phyloP scores from a whole-genome alignment of 225 moss, liverwort and hornwort genomes.

The Thuidium tamariscinum region DNA sequence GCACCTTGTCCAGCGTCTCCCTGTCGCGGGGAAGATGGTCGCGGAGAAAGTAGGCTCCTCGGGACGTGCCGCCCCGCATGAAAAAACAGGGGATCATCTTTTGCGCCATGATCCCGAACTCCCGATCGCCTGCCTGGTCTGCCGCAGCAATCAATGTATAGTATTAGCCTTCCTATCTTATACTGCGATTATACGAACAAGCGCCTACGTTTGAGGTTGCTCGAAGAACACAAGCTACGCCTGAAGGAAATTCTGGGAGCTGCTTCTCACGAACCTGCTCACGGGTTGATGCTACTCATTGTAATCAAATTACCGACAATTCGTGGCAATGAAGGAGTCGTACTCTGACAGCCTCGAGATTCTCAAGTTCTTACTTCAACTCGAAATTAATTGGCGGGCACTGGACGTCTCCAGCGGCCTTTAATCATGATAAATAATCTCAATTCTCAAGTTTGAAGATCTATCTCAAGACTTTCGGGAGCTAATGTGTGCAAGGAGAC shows the following conservation, averaged over 20 bases:
- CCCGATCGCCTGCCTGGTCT: not conserved
- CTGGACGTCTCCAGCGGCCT: not conserved
- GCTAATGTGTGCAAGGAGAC: not conserved
- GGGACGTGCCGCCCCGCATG: slow-evolving; percentile 53
- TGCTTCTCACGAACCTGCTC: not conserved
- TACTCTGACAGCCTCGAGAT: not conserved
- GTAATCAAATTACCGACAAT: not conserved
- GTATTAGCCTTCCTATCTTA: not conserved
- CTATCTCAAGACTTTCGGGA: not conserved
- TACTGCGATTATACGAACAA: not conserved
- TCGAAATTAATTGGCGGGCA: not conserved
- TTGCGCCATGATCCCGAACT: not conserved
- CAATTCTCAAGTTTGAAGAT: not conserved
- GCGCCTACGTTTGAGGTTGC: not conserved
- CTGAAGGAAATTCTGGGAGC: not conserved
- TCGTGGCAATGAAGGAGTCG: not conserved
- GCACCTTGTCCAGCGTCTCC: slow-evolving; percentile 17
- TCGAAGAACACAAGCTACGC: no score
- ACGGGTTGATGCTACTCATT: not conserved
- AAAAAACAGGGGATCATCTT: slow-evolving; percentile 40
- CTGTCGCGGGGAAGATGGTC: slow-evolving; percentile 25
- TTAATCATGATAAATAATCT: not conserved
- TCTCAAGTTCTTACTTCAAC: not conserved
- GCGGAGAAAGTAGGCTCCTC: slow-evolving; percentile 36
- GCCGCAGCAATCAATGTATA: not conserved